Evolutionary conservation across 2,329 filamentous ascomycete species (phyloP), one percentile per base, ranked within the genome.

Genomic region (Aspergillus aculeatus): DNA sequence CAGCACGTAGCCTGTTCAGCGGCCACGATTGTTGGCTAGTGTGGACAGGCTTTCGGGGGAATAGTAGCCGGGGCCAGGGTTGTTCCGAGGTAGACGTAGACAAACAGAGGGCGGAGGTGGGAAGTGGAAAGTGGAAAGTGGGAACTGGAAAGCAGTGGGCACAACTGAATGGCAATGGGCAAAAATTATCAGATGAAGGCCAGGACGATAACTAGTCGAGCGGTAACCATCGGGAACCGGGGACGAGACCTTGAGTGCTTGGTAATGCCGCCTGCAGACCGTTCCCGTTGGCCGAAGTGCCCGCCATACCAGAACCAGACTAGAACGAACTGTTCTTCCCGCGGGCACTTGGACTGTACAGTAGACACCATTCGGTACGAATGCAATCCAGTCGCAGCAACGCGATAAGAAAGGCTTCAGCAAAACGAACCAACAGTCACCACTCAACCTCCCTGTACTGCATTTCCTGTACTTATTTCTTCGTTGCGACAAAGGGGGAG

Each of bases 181-280:
- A 26, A 9, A 16, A 16, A 32, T 64, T 64, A 63, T 63, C 61
- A 59, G 62, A 63, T 63, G 62, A 61, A 55, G 47, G 55, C 38
- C 49, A 48, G 50, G n/a, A 16, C 41, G 53, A 48, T 35, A 5
- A 35, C 32, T 16, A 35, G 14, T 16, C 14, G 26, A 26, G 32
- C 32, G 32, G 14, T 35, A 35, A 16, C 9, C 2, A 26, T 26
- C 26, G 26, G 26, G 26, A 29, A 29, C 26, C 26, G 26, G 26
- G 26, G 26, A 29, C 7, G 26, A 29, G 26, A 9, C 26, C 26
- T 29, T 54, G 31, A 54, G 52, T 31, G 58, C 54, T 60, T 60
- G 49, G 58, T 60, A 60, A 60, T 59, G 47, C 47, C 52, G 52
- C 48, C 47, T 47, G 57, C 41, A 55, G 47, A 32, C 38, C 38